phyloP scores from a whole-genome alignment of 257 asterid genomes.

The Cinchona pubescens region DNA sequence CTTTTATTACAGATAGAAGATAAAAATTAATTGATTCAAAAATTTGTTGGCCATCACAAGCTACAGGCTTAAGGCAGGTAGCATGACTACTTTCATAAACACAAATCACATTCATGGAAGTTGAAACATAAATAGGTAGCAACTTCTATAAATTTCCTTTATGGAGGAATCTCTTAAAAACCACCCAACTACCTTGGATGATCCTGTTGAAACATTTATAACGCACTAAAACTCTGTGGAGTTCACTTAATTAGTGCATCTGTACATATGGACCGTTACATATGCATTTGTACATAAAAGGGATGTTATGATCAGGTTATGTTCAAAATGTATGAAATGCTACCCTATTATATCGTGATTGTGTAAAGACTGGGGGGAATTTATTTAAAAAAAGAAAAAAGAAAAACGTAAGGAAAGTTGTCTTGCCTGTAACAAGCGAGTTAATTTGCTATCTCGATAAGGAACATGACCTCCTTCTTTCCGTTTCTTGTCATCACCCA shows the following conservation, averaged over 20 bases:
- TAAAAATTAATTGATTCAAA: too few species aligned
- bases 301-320: background rate
- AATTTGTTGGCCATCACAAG: background rate
- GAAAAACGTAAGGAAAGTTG: background rate
- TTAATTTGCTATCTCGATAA: constrained; percentile 96
- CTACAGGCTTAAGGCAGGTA: background rate
- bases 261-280: background rate
- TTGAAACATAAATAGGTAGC: background rate
- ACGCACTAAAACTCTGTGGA: background rate
- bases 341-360: background rate
- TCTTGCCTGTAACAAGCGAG: constrained; percentile 82
- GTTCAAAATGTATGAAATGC: background rate
- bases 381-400: background rate
- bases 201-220: background rate
- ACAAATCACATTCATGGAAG: too few species aligned
- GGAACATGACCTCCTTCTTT: constrained; percentile 99
- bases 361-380: background rate
- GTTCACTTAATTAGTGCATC: background rate
- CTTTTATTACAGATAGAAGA: background rate
- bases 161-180: background rate
- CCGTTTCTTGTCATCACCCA: constrained; percentile 92
- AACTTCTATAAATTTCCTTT: background rate
- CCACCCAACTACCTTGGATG: background rate
- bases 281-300: background rate
- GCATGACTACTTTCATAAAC: background rate